Conservation (phyloP, 495 filamentous ascomycete genomes). For the Penicillium malachiteum region DNA sequence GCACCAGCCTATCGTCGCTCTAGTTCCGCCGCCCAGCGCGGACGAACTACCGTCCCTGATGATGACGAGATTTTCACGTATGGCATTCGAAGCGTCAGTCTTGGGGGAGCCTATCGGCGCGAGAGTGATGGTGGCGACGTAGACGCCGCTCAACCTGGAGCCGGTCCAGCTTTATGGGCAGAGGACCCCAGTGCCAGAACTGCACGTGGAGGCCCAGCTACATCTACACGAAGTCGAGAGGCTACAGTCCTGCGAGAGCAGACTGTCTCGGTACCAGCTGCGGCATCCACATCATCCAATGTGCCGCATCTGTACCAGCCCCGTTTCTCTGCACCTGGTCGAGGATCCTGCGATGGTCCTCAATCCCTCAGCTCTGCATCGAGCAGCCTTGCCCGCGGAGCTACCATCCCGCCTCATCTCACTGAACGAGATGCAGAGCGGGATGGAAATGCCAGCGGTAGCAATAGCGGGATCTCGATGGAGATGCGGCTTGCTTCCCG, state of each 20-base stretch:
- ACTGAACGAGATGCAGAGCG: constrained; percentile 40
- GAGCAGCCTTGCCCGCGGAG: constrained; percentile 42
- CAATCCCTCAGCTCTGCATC: constrained; percentile 47
- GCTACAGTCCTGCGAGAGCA: constrained; percentile 36
- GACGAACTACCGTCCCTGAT: constrained; percentile 52
- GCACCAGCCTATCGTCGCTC: constrained; percentile 63
- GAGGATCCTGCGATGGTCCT: constrained; percentile 40
- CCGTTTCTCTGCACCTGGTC: constrained; percentile 41
- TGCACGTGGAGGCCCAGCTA: constrained; percentile 31
- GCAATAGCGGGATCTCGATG: constrained; percentile 44
- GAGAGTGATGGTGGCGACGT: constrained; percentile 39
- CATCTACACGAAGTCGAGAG: constrained; percentile 42
- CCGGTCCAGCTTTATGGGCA: not conserved
- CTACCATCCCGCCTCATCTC: constrained; percentile 33
- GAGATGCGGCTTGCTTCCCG: constrained; percentile 39
- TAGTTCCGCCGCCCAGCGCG: constrained; percentile 75
- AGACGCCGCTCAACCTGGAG: constrained; percentile 7
- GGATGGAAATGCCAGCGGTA: constrained; percentile 55
- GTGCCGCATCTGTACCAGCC: constrained; percentile 37
- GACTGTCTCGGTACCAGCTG: constrained; percentile 36
- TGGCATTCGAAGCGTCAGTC: constrained; percentile 72
- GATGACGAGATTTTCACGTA: constrained; percentile 61
- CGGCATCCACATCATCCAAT: constrained; percentile 33
- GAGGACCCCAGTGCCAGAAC: constrained; percentile 18
- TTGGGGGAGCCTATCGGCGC: constrained; percentile 67